phyloP scores from a whole-genome alignment of 2,329 filamentous ascomycete genomes.

The Fusarium buharicum region DNA sequence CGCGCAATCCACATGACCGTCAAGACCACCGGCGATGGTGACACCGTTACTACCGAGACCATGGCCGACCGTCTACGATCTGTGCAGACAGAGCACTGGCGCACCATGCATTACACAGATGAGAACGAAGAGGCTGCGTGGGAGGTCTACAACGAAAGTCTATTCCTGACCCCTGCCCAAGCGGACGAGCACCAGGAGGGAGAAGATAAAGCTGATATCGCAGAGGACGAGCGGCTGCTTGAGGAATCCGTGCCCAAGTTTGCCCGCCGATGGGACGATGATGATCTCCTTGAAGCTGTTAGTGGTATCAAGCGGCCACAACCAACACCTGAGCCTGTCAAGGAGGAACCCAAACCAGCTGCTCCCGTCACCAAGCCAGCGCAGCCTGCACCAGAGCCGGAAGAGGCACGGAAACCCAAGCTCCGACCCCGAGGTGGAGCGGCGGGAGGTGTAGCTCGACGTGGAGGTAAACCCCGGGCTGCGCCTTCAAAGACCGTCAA shows the following conservation, averaged over 20 bases:
- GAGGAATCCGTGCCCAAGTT: constrained; percentile 54
- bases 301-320: constrained; percentile 57
- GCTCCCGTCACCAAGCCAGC: constrained; percentile 30
- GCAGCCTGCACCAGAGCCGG: constrained; percentile 30
- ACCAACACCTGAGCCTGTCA: constrained; percentile 44
- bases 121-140: constrained; percentile 82
- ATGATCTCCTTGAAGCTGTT: constrained; percentile 58
- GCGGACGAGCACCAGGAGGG: constrained; percentile 28
- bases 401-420: constrained; percentile 46
- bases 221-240: constrained; percentile 40
- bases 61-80: constrained; percentile 79
- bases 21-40: constrained; percentile 77
- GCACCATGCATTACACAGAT: constrained; percentile 80
- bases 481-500: constrained; percentile 37
- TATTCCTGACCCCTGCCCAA: constrained; percentile 57
- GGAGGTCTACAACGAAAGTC: constrained; percentile 77
- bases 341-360: constrained; percentile 45
- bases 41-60: constrained; percentile 72
- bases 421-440: constrained; percentile 43
- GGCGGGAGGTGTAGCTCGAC: constrained; percentile 38
- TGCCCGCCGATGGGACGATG: constrained; percentile 56
- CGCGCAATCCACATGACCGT: constrained; percentile 88
- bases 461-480: constrained; percentile 45
- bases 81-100: constrained; percentile 87
- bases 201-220: constrained; percentile 32